Base-by-base conservation (phyloP, 2,329 filamentous ascomycete genomes). In the Sarocladium oryzae region DNA sequence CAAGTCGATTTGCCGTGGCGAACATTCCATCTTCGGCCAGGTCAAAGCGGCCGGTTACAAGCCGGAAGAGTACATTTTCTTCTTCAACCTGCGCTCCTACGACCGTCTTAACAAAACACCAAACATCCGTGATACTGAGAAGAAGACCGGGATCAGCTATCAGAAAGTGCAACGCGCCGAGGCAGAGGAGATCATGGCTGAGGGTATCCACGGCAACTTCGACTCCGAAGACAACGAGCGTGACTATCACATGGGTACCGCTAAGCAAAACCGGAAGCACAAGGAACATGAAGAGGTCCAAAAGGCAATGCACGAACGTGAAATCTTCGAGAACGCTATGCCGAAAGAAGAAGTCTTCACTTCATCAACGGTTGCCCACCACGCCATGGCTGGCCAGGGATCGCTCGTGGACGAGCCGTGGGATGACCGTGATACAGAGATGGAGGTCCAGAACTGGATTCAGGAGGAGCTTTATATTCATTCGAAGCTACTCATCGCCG, bases 391-490 rank as follows among this genome's bases (percentile, higher is more conserved):
- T 20, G 79, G 61, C 6, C 60, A 66, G 5, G 83, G 65, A 66
- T 79, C 64, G 72, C 77, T 76, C 68, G 81, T 60, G 3, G 83
- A 88, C 9, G 88, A 95, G 66, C 61, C 71, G 1, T 96, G 89
- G 88, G 85, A 91, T 15, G 86, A 88, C 15, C 73, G 76, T 0
- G 71, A 86, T 3, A 71, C 82, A 0, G 80, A 92, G 58, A 79
- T 81, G 1, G 93, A 97, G 66, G 86, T 90, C 52, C 79, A 86
- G 51, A 89, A 95, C 63, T 95, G 93, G 74, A 85, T 97, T 53
- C 92, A 96, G 64, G 93, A 99, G 65, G 92, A 99, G 67, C 79
- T 97, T 2, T 99, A 99, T 65, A 85, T 97, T 45, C 93, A 99
- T 66, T 87, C 84, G 24, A 99, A 97, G 71, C 77, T 96, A 32